Conservation (phyloP, 371 early-diverging fungal genomes). For the Phascolomyces articulosus region DNA sequence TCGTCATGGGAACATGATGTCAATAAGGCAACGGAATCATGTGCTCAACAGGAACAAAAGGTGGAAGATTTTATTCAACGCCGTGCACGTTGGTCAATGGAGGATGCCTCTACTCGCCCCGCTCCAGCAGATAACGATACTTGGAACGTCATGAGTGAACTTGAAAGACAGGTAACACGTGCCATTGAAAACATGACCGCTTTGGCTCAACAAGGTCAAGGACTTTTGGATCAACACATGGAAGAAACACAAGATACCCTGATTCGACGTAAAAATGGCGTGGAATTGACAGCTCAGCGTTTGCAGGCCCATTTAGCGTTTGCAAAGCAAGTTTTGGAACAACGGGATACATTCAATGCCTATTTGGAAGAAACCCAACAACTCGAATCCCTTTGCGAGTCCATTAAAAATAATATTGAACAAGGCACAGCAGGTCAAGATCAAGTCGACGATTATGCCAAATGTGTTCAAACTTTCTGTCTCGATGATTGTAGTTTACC, state of each 20-base stretch:
- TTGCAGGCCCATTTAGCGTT: slow-evolving; percentile 9
- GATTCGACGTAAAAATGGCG: background rate
- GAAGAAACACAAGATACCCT: background rate
- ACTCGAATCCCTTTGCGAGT: slow-evolving; percentile 11
- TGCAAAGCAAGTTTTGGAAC: slow-evolving; percentile 16
- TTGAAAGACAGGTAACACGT: background rate
- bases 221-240: background rate
- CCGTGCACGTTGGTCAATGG: slow-evolving; percentile 27
- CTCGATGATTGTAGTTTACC: slow-evolving; percentile 5
- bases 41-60: slow-evolving; percentile 17
- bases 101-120: background rate
- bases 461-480: background rate
- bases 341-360: background rate
- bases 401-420: slow-evolving; percentile 4
- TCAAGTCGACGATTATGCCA: background rate
- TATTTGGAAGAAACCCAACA: slow-evolving; percentile 8
- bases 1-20: slow-evolving; percentile 23
- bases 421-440: slow-evolving; percentile 2
- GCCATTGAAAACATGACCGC: background rate
- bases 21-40: slow-evolving; percentile 10
- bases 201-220: background rate
- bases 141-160: background rate
- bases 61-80: slow-evolving; percentile 22
- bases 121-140: background rate
- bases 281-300: background rate